phyloP scores from a whole-genome alignment of 1,284 basidiomycete species.

The Apiotrichum gracile region DNA sequence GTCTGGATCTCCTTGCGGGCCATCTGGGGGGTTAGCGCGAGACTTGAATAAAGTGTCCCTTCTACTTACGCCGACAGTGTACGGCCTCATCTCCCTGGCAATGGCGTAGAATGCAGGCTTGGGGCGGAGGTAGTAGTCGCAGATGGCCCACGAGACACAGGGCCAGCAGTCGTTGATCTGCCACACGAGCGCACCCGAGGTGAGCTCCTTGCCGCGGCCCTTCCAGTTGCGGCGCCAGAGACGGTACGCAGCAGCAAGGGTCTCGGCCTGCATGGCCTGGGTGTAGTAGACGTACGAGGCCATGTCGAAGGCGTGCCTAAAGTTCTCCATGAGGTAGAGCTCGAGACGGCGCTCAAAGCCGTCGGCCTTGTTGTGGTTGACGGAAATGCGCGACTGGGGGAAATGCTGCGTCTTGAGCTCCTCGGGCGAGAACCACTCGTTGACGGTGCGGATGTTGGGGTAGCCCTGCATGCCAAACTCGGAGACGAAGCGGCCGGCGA shows the following conservation, averaged over 20 bases:
- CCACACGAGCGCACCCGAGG: slow-evolving; percentile 73
- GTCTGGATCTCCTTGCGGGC: slow-evolving; percentile 63
- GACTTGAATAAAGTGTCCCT: too few relatives aligned
- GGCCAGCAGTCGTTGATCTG: slow-evolving; percentile 81
- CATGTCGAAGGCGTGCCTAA: slow-evolving; percentile 75
- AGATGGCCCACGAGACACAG: slow-evolving; percentile 69
- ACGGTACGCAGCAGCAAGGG: slow-evolving; percentile 63
- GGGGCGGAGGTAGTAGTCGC: slow-evolving; percentile 68
- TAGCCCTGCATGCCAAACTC: slow-evolving; percentile 55
- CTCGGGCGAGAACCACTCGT: slow-evolving; percentile 56
- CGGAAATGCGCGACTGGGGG: slow-evolving; percentile 76
- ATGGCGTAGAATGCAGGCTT: slow-evolving; percentile 70
- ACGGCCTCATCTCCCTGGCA: slow-evolving; percentile 62
- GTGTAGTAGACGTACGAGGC: slow-evolving; percentile 77
- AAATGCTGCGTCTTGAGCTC: slow-evolving; percentile 56
- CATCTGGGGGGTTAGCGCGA: slow-evolving; percentile 22
- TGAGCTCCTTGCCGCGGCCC: slow-evolving; percentile 63
- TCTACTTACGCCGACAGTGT: slow-evolving; percentile 66
- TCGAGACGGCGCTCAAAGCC: slow-evolving; percentile 83
- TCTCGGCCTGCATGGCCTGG: slow-evolving; percentile 77
- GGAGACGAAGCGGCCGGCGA: slow-evolving; percentile 78
- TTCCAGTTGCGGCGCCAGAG: slow-evolving; percentile 71
- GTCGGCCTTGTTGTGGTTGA: slow-evolving; percentile 78
- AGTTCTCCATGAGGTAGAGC: slow-evolving; percentile 83
- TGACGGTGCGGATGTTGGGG: slow-evolving; percentile 74